Evolutionary conservation across 306 rosid species (phyloP).

Genomic region (Castanea mollissima): DNA sequence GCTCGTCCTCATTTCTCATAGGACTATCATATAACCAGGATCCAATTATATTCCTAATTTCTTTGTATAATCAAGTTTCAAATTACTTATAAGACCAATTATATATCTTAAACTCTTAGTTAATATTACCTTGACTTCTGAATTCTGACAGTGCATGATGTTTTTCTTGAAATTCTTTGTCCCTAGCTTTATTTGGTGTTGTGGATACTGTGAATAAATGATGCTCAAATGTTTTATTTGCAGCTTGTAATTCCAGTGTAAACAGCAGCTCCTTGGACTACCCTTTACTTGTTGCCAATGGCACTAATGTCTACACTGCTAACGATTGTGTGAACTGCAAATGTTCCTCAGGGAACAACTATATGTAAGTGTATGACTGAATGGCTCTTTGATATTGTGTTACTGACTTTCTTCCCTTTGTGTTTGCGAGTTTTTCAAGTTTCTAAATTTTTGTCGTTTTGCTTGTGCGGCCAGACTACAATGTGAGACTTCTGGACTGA

Average conservation of each 20-base stretch:
- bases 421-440: background rate
- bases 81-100: background rate
- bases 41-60: background rate
- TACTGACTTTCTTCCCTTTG: background rate
- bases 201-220: background rate
- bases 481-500: conserved; percentile 51
- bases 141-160: too few species aligned
- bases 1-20: background rate
- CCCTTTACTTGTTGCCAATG: conserved; percentile 56
- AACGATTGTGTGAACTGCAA: conserved; percentile 63
- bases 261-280: conserved; percentile 41
- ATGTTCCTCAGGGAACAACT: conserved; percentile 39
- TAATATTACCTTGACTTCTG: too few species aligned
- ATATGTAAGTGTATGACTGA: conserved; percentile 38
- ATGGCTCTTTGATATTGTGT: background rate
- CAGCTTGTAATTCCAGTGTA: conserved; percentile 68
- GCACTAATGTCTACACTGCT: conserved; percentile 57
- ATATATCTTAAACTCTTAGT: background rate
- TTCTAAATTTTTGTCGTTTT: background rate
- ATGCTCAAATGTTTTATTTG: background rate
- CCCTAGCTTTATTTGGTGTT: background rate
- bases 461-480: conserved; percentile 41
- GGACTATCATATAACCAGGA: background rate
- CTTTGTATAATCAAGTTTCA: background rate
- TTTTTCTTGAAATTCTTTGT: background rate